Conservation (phyloP, 495 filamentous ascomycete genomes). For the Achaetomiella virescens region DNA sequence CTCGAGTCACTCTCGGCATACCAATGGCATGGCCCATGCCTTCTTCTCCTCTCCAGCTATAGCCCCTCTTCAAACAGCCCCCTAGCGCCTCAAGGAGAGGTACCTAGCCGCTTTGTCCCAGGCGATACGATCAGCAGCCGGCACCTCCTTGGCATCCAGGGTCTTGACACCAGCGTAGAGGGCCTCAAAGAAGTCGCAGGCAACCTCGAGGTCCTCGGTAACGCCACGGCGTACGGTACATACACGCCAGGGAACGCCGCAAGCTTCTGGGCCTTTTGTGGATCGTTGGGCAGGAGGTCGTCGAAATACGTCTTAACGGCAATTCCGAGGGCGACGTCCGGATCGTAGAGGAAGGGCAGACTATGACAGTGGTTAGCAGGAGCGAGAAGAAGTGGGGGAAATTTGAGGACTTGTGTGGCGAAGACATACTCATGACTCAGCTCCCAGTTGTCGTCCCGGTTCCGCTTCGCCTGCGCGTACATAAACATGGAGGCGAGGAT, state of each 20-base stretch:
- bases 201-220: conserved; percentile 66
- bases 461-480: conserved; percentile 66
- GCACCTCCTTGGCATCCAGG: conserved; percentile 53
- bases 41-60: background rate
- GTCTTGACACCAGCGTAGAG: conserved; percentile 64
- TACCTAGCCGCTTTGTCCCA: conserved; percentile 65
- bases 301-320: conserved; percentile 91
- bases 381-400: background rate
- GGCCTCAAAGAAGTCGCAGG: conserved; percentile 78
- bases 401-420: no score
- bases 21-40: background rate
- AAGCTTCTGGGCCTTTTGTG: conserved; percentile 55
- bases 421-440: conserved; percentile 69
- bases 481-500: conserved; percentile 71
- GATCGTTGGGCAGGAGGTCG: conserved; percentile 59
- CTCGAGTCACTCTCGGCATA: no score
- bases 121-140: conserved; percentile 46
- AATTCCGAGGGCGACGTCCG: conserved; percentile 80
- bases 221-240: conserved; percentile 67
- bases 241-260: conserved; percentile 55
- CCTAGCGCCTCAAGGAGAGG: conserved; percentile 33
- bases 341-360: conserved; percentile 78
- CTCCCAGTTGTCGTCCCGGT: conserved; percentile 61
- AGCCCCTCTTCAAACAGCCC: conserved; percentile 13
- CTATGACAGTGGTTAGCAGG: conserved; percentile 44